Conservation (phyloP, 1,284 basidiomycete species). For the Puccinia coronata region DNA sequence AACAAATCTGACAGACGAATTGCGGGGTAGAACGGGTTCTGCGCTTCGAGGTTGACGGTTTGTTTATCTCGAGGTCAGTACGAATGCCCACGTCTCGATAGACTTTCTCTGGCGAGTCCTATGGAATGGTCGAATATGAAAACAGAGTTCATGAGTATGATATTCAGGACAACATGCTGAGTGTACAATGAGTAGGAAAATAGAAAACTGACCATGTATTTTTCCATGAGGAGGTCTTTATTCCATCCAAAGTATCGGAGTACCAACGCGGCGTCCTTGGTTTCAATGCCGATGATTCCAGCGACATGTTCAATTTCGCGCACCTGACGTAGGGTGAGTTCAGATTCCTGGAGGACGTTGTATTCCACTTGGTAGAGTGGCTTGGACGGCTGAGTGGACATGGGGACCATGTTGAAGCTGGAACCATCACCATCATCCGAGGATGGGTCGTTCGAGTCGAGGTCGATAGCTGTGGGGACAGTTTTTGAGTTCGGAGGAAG, state of each 20-base stretch:
- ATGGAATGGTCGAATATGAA: background rate
- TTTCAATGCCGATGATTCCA: constrained; percentile 79
- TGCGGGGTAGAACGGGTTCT: constrained; percentile 59
- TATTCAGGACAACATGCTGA: no score
- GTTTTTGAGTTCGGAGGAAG: background rate
- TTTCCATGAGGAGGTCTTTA: constrained; percentile 76
- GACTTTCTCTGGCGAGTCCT: constrained; percentile 64
- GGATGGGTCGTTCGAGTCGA: constrained; percentile 37
- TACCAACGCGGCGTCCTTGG: constrained; percentile 71
- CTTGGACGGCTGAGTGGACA: background rate
- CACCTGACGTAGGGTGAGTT: constrained; percentile 75
- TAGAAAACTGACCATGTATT: constrained; percentile 55
- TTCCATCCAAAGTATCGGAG: constrained; percentile 90
- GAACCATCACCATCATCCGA: constrained; percentile 29
- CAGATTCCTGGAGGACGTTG: constrained; percentile 50
- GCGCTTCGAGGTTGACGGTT: constrained; percentile 58
- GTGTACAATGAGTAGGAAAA: no score
- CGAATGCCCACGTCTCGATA: constrained; percentile 71
- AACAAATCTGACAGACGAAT: constrained; percentile 89
- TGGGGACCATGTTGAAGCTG: constrained; percentile 27
- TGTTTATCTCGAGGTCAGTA: constrained; percentile 59
- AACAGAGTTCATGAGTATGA: background rate
- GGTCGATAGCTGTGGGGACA: constrained; percentile 6
- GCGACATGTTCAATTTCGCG: constrained; percentile 78
- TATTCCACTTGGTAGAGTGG: constrained; percentile 60